Base-by-base conservation (phyloP, 352 stramenopile species). In the Blastocystis hominis region DNA sequence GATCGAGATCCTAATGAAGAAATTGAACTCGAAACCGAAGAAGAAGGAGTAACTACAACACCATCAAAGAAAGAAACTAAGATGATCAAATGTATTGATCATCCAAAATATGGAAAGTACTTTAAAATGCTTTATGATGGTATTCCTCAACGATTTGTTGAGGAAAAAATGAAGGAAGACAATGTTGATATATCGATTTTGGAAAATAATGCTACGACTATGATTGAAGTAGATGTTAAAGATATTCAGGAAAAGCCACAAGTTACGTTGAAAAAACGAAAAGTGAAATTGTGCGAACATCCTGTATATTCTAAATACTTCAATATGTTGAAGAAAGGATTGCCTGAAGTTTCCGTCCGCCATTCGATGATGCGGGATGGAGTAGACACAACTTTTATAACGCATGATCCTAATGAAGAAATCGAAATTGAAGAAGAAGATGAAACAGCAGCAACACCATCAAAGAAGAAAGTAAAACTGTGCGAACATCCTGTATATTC, bases 271-370 rank as follows among this genome's bases (percentile, higher is more conserved):
- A 17, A 44, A 38, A 76, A 72, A 30, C 24, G 24, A 40, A 86
- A 56, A n/a, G 50, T 86, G 20, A 53, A 69, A 44, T 0, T 72
- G 47, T 75, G 55, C 0, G 76, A 86, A n/a, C 76, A 86, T 77
- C 76, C 76, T 3, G 30, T 76, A 24, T 86, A 86, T 77, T 0
- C 59, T 3, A 86, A 86, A 38, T 86, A 86, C 50, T 86, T 86
- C 63, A 76, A 46, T 0, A 76, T 86, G 63, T 0, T 86, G 59
- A 86, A 76, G 46, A 69, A 36, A 36, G 59, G 63, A 59, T 30
- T 86, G 13, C 76, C 72, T 7, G 34, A 84, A 0, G 17, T 34
- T 56, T 66, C 72, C 46, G 42, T 84, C 15, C 3, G n/a, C 0
- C 54, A 70, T 47, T 15, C 34, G 4, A 66, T 84, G 54, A 84